Evolutionary conservation across 805 yeast genomes (phyloP).

Genomic region (Saccharomycopsis sp.): DNA sequence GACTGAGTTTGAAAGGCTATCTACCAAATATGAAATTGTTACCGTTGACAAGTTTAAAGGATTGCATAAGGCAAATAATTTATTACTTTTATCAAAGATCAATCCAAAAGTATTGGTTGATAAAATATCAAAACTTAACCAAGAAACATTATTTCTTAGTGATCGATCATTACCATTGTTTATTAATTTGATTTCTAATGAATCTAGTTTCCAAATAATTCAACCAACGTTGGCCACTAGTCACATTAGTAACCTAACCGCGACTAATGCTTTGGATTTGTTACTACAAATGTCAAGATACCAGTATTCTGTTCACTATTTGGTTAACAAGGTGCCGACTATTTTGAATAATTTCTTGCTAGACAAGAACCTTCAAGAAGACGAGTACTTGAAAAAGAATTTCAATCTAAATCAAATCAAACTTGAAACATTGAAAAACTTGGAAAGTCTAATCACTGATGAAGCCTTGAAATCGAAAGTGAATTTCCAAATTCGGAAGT

Average conservation of each 20-base stretch:
- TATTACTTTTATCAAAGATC: conserved; percentile 1
- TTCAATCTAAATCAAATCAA: conserved; percentile 9
- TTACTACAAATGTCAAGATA: conserved; percentile 1
- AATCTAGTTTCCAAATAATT: neutral
- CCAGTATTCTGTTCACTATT: conserved; percentile 2
- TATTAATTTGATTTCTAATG: conserved; percentile 2
- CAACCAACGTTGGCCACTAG: neutral
- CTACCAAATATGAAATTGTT: neutral
- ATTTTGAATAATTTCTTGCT: conserved; percentile 8
- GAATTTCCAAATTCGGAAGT: conserved; percentile 1
- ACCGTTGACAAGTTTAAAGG: neutral
- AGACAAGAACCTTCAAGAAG: neutral
- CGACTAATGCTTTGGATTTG: conserved; percentile 6
- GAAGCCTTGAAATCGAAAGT: conserved; percentile 2
- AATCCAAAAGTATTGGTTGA: conserved; percentile 1
- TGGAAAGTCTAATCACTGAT: neutral
- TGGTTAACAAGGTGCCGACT: conserved; percentile 2
- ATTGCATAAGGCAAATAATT: neutral
- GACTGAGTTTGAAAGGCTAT: neutral
- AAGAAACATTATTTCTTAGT: neutral
- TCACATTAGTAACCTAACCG: conserved; percentile 4
- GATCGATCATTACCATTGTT: conserved; percentile 2
- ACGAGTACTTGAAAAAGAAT: neutral
- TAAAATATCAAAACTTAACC: neutral
- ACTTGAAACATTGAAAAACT: conserved; percentile 5